Conservation (phyloP, 1,139 yeast genomes). For the Yamadazyma trypodendri region DNA sequence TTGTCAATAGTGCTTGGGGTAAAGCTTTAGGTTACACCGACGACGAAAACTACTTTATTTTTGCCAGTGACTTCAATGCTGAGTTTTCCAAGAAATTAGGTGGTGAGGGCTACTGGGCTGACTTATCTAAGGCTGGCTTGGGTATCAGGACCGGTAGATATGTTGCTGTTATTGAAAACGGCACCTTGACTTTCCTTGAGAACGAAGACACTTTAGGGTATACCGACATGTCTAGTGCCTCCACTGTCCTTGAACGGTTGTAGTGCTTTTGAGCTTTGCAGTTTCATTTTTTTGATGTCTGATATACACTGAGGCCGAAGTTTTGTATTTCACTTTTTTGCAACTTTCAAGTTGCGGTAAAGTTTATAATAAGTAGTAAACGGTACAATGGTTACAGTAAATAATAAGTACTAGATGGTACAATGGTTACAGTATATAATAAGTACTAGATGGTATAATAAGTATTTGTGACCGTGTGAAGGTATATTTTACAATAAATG, state of each 20-base stretch:
- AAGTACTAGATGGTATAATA: too few species aligned
- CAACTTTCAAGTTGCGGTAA: too few species aligned
- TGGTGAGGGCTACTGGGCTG: constrained; percentile 53
- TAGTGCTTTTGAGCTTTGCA: constrained; percentile 8
- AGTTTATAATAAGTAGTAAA: too few species aligned
- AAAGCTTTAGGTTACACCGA: constrained; percentile 59
- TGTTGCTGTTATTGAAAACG: constrained; percentile 64
- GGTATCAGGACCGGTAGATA: constrained; percentile 71
- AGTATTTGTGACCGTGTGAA: too few species aligned
- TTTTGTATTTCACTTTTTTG: too few species aligned
- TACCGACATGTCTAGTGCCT: constrained; percentile 59
- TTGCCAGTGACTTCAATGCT: constrained; percentile 73
- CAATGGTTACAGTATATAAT: too few species aligned
- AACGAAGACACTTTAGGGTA: constrained; percentile 61
- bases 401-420: too few species aligned
- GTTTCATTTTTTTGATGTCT: too few species aligned
- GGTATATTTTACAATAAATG: too few species aligned
- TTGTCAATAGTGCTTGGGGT: constrained; percentile 81
- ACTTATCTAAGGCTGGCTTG: constrained; percentile 55
- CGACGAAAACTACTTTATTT: constrained; percentile 50
- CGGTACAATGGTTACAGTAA: too few species aligned
- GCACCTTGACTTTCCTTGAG: constrained; percentile 62
- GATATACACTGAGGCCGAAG: too few species aligned
- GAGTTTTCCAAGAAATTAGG: constrained; percentile 51
- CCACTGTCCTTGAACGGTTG: constrained; percentile 43